Conservation (phyloP, 1,139 yeast species). For the Blastobotrys petasosporus region DNA sequence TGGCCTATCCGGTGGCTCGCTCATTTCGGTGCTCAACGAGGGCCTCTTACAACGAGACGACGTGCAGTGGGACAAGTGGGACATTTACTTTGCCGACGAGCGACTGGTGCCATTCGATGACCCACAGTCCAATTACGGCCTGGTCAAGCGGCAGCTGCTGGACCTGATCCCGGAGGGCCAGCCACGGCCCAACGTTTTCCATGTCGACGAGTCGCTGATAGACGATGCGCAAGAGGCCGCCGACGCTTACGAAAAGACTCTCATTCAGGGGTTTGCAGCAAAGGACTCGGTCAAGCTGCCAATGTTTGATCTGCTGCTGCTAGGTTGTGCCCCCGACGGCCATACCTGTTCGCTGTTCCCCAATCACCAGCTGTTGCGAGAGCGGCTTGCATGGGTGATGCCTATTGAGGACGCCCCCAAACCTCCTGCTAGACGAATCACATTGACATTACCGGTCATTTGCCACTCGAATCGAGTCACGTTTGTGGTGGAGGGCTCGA, state of each 20-base stretch:
- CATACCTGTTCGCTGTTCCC: conserved; percentile 96
- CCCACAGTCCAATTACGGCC: conserved; percentile 83
- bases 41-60: conserved; percentile 71
- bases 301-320: conserved; percentile 78
- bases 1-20: conserved; percentile 89
- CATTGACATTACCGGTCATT: conserved; percentile 89
- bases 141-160: conserved; percentile 74
- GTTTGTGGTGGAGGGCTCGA: conserved; percentile 92
- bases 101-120: conserved; percentile 85
- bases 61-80: conserved; percentile 93
- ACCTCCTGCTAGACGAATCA: conserved; percentile 82
- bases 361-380: conserved; percentile 80
- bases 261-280: conserved; percentile 88
- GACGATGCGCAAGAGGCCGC: conserved; percentile 93
- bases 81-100: conserved; percentile 93
- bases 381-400: conserved; percentile 91
- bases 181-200: conserved; percentile 66
- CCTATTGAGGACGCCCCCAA: conserved; percentile 91
- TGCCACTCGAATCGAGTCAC: conserved; percentile 91
- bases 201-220: conserved; percentile 70
- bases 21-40: conserved; percentile 76
- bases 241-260: conserved; percentile 78
- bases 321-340: conserved; percentile 99
- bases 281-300: conserved; percentile 95
- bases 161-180: conserved; percentile 50